Evolutionary conservation across 2,329 filamentous ascomycete genomes (phyloP), one percentile per base, ranked within the genome.

Genomic region (Fusarium verticillioides): DNA sequence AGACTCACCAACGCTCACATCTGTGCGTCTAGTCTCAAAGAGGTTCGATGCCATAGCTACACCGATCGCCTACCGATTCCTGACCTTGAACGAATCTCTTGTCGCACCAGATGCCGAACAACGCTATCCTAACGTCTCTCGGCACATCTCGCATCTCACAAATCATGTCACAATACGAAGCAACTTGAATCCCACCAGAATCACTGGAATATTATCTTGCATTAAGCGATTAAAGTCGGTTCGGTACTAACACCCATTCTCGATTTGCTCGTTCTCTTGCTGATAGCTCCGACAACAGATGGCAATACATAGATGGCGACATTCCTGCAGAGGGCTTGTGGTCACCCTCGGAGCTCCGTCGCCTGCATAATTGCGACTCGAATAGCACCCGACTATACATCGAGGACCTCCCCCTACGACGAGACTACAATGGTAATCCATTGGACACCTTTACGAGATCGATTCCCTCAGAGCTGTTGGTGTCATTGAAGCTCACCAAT

Each of bases 21-120:
- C 73, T 42, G 77, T 79, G 59, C 83, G 85, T n/a, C 73, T 79
- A 56, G 73, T 84, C 28, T 86, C 82, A 43, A 80, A 74, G 57
- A 79, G 82, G 39, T 81, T 86, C 52, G 78, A 85, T 60, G 78
- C 79, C 21, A 82, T 87, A 44, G 80, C 82, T 43, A 84, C 81
- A 16, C 85, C 85, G 1, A 81, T 86, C 28, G 75, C 79, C 43
- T 87, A 86, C 73, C 80, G 80, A 37, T 78, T 75, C 13, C 61
- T 87, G 28, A 74, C 74, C 4, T 72, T 87, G 26, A 86, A 82
- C 57, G 76, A 81, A 46, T 65, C 70, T 42, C 80, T 87, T 18
- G 78, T 85, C 53, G 76, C 77, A 16, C 76, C 77, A 11, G 75
- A 80, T 56, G 80, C 81, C n/a, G 79, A 82, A 44, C 70, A 63